Base-by-base conservation (phyloP, 305 asterid genomes). In the Ilex paraguariensis region DNA sequence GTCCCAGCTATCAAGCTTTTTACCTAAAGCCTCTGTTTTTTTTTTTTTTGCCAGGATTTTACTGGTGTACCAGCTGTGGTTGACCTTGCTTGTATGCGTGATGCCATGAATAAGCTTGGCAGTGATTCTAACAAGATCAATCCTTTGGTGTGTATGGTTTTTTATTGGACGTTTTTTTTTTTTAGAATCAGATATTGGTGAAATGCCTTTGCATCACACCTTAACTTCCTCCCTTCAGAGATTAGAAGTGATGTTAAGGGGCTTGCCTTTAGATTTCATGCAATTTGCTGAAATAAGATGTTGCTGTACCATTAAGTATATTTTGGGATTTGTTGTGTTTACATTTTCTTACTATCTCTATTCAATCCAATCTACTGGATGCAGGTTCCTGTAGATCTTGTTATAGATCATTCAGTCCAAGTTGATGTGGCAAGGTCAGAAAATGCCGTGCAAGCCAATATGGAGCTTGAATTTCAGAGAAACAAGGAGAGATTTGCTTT, bases 311-410 rank as follows among this genome's bases (percentile, higher is more conserved):
- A 36, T 36, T 36, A 1, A 36, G 7, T 4, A 39, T 51, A 21
- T 50, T 21, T 54, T 44, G 45, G 52, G 50, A 56, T 64, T 68
- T 54, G 32, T 30, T 31, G 14, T 69, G 48, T 30, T 13, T 63
- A 7, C 2, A 21, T 64, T 59, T 42, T 42, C 48, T 54, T 48
- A 2, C 60, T 21, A 46, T 7, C 5, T 69, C 30, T n/a, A 44
- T 67, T 65, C 51, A 61, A 16, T 68, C 60, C 64, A 46, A 13
- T 60, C 62, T 59, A 59, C 31, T 70, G 53, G 71, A n/a, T 67
- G 75, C 83, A 91, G 97, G 98, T 91, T 66, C 97, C 98, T 45
- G 98, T 91, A 4, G 98, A 91, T 75, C 87, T 91, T 50, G 98
- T 91, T 56, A 85, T 91, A 28, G 98, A 91, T 76, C 98, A 91